A percentile compares a stretch with the other conserved stretches of the same genome.
These are phyloP conservation scores for Reutealis trisperma DNA, from an alignment of 345 rosid genomes.

Conservation along the genomic window DNA sequence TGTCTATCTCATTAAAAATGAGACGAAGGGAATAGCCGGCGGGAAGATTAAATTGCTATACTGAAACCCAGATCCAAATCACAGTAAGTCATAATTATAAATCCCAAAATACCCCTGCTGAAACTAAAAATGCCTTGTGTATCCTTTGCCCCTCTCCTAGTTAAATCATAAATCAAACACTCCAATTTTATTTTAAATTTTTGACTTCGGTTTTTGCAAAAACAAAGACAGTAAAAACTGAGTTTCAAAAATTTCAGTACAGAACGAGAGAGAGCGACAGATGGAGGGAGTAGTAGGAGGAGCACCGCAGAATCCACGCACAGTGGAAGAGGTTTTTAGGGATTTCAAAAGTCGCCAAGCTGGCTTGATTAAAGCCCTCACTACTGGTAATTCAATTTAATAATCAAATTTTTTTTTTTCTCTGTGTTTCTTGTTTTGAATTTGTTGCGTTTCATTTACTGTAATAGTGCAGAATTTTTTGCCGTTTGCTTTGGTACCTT, in stretches of 20 bases:
- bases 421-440: not conserved
- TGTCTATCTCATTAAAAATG: no score
- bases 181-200: not conserved
- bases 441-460: not conserved
- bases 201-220: not conserved
- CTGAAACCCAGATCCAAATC: constrained; percentile 44
- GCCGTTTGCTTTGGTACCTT: no score
- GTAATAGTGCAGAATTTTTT: not conserved
- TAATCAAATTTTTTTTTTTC: no score
- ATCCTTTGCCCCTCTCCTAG: not conserved
- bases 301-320: constrained; percentile 24
- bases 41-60: no score
- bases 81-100: not conserved
- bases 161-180: not conserved
- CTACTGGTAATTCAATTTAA: constrained; percentile 19
- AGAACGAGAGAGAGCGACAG: not conserved
- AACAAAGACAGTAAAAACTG: not conserved
- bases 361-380: constrained; percentile 27
- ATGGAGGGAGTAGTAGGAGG: constrained; percentile 11
- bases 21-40: no score
- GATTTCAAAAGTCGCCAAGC: constrained; percentile 30
- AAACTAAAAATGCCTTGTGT: not conserved
- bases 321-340: constrained; percentile 32
- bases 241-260: not conserved
- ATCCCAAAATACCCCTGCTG: not conserved